Evolutionary conservation across 176 grass and related monocot species (phyloP).

Genomic region (Chrysopogon serrulatus): DNA sequence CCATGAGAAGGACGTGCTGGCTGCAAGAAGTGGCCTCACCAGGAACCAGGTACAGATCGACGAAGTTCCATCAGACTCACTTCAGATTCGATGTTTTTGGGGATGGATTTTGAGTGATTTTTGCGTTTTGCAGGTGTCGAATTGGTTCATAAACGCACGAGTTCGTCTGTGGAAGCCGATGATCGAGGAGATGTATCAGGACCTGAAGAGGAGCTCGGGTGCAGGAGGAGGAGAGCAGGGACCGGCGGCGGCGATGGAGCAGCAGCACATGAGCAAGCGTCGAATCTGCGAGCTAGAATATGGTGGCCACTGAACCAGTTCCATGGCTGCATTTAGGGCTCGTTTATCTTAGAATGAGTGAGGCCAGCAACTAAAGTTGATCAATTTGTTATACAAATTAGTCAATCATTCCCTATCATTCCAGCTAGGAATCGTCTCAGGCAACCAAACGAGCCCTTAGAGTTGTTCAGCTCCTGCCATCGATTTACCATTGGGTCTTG

Average conservation of each 20-base stretch:
- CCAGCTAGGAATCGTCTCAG: too few relatives aligned
- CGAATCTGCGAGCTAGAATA: background rate
- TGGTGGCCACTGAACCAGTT: background rate
- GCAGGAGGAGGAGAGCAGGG: background rate
- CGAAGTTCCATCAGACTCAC: background rate
- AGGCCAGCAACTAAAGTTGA: too few relatives aligned
- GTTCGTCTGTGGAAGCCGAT: conserved; percentile 90
- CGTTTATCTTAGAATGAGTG: too few relatives aligned
- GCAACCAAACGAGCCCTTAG: too few relatives aligned
- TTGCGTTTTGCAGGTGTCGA: conserved; percentile 49
- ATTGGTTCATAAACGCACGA: conserved; percentile 89
- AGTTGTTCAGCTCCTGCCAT: background rate
- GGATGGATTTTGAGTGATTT: background rate
- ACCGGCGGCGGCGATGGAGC: conserved; percentile 8
- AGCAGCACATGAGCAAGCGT: conserved; percentile 7
- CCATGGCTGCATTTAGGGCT: background rate
- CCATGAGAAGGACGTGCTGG: conserved; percentile 81
- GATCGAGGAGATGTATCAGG: conserved; percentile 84
- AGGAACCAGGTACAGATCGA: conserved; percentile 59
- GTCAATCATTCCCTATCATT: too few relatives aligned
- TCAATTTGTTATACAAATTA: too few relatives aligned
- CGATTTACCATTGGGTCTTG: background rate
- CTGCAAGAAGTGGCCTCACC: conserved; percentile 64
- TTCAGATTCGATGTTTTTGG: background rate
- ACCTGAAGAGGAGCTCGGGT: conserved; percentile 44